A percentile compares a stretch with the other conserved stretches of the same genome.
Conservation (phyloP, 331 rosid species). For the Erythrophleum ivorense region DNA sequence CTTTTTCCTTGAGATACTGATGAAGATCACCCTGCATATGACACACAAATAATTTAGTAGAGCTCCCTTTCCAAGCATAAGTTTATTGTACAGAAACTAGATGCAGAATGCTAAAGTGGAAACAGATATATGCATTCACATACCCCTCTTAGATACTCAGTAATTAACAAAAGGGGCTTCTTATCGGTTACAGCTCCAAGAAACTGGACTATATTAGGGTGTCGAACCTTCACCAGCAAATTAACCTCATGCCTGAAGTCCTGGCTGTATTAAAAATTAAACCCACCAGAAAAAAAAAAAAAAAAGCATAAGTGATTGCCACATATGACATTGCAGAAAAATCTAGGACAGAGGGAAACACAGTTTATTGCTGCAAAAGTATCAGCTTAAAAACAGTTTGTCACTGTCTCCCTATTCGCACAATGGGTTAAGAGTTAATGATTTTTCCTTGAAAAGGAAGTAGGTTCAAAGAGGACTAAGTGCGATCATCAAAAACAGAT, state of each 20-base stretch:
- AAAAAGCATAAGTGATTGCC: constrained; percentile 26
- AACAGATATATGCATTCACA: constrained; percentile 34
- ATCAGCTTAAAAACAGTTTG: constrained; percentile 16
- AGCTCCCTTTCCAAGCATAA: constrained; percentile 37
- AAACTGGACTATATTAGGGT: constrained; percentile 97
- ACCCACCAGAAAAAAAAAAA: not conserved
- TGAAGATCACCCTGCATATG: constrained; percentile 93
- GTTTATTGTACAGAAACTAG: constrained; percentile 24
- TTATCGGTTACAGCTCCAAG: constrained; percentile 99
- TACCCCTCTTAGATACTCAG: constrained; percentile 98
- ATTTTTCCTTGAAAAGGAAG: not conserved
- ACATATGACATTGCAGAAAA: constrained; percentile 23
- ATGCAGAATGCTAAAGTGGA: constrained; percentile 26
- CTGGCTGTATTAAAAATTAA: constrained; percentile 66
- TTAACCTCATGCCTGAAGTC: constrained; percentile 97
- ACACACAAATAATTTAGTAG: constrained; percentile 36
- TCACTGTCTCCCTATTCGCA: not conserved
- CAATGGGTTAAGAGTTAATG: constrained; percentile 21
- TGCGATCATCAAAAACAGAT: constrained; percentile 2
- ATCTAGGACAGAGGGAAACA: not conserved
- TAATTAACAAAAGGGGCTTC: constrained; percentile 93
- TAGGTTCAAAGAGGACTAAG: constrained; percentile 22
- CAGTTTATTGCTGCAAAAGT: constrained; percentile 13
- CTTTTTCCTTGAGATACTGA: constrained; percentile 95
- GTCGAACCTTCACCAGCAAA: constrained; percentile 98